phyloP scores from a whole-genome alignment of 164 flowering plant species.

The Nelumbo lutea region DNA sequence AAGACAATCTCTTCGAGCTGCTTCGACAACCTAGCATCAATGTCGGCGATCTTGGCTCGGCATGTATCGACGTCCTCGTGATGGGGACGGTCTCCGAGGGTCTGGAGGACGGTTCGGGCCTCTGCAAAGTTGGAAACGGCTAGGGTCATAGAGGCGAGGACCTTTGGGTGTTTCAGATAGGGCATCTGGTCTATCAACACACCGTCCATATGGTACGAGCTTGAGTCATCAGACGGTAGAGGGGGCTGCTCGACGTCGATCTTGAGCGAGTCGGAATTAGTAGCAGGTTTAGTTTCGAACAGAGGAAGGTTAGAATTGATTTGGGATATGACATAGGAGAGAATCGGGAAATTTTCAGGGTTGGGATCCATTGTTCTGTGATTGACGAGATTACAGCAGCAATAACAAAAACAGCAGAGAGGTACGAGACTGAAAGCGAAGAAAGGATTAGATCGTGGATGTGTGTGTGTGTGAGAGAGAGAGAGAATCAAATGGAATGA shows the following conservation, averaged over 20 bases:
- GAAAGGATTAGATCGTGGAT: neutral
- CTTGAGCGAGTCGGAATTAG: conserved; percentile 5
- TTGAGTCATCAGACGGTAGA: conserved; percentile 4
- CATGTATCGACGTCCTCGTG: conserved; percentile 62
- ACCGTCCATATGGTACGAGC: neutral
- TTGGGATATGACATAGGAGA: conserved; percentile 57
- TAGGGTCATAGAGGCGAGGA: conserved; percentile 38
- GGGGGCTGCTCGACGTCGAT: conserved; percentile 43
- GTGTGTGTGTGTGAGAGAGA: neutral
- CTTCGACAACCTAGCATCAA: conserved; percentile 33
- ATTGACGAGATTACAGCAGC: neutral
- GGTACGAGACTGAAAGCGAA: neutral
- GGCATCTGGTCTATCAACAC: conserved; percentile 36
- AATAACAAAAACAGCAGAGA: neutral
- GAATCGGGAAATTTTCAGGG: conserved; percentile 54
- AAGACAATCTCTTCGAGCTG: conserved; percentile 45
- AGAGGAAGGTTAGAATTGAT: conserved; percentile 22
- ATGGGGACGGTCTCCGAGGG: conserved; percentile 66
- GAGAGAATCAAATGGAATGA: neutral
- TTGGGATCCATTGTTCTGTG: conserved; percentile 53
- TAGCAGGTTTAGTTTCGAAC: conserved; percentile 13
- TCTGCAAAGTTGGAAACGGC: conserved; percentile 59
- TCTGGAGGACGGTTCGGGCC: conserved; percentile 45
- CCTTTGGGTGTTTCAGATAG: conserved; percentile 29
- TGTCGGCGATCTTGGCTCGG: conserved; percentile 30